Conservation (phyloP, 192 early-diverging fungal species). For the Ambispora gerdemannii region DNA sequence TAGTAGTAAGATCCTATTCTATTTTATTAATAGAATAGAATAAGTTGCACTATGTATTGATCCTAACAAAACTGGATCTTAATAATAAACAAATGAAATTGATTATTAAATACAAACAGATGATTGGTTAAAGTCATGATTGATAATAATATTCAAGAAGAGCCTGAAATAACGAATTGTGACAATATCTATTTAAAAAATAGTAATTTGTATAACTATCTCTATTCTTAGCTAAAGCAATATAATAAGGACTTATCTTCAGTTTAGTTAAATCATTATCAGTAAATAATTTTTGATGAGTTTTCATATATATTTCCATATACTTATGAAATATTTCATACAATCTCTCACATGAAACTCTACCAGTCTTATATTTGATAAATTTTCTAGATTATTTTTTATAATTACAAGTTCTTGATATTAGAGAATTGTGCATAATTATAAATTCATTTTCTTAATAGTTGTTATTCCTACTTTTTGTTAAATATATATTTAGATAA, state of each 20-base stretch:
- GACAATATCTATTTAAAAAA: too few species aligned
- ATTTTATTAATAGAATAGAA: too few species aligned
- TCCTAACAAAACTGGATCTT: too few species aligned
- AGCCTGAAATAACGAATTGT: too few species aligned
- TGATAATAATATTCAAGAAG: too few species aligned
- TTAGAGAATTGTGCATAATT: neutral
- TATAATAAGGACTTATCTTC: conserved; percentile 46
- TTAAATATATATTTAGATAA: neutral
- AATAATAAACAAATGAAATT: too few species aligned
- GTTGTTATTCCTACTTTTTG: neutral
- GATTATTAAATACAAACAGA: too few species aligned
- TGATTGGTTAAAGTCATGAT: too few species aligned
- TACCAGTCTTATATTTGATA: neutral
- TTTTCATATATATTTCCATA: neutral
- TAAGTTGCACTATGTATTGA: too few species aligned
- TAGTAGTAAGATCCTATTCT: too few species aligned
- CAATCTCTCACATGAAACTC: neutral
- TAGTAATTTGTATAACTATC: too few species aligned
- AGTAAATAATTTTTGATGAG: neutral
- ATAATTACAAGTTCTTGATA: neutral
- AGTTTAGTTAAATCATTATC: neutral
- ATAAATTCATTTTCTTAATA: neutral
- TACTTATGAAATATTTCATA: neutral
- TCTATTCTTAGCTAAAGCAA: too few species aligned
- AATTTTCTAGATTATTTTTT: neutral